Base-by-base conservation (phyloP, 2,329 filamentous ascomycete species). In the Alternaria arborescens region DNA sequence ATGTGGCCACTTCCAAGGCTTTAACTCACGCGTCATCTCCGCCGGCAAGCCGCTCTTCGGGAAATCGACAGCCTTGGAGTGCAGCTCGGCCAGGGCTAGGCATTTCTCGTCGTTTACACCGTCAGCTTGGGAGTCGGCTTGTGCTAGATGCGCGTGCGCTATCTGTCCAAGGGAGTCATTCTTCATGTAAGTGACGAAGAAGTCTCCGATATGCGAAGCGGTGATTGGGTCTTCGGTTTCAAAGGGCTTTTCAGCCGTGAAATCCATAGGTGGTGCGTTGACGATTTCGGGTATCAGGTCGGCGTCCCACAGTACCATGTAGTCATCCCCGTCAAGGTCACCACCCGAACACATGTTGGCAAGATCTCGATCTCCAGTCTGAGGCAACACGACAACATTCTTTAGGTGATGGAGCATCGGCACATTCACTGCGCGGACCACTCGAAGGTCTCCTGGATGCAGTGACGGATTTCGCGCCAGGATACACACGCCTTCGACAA, bases 281-380 rank as follows among this genome's bases (percentile, higher is more conserved):
- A 91, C 92, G 52, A 86, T 80, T 1, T 78, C 66, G 7, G 76
- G 75, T 26, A 96, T 82, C 7, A 99, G 81, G 14, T 87, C 85
- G 22, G 84, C 76, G 67, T 99, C 94, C 94, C 95, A 99, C 46
- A 97, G 90, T 5, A 98, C 88, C 56, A 98, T 89, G 75, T 93
- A 99, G 74, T 99, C 95, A 71, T 99, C 95, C 0, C 95, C 95
- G 73, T 99, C 95, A 0, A 99, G 85, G 73, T 99, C 95, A 0
- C 95, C 95, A 2, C 95, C 95, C 4, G 95, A 97, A 65, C 95
- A 93, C 94, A 98, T 98, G 71, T 91, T 93, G 1, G 94, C 88
- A 22, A 99, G 81, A 64, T 97, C 93, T 16, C 91, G 85, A 72
- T 97, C 93, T 0, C 94, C 94, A 0, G 83, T 89, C 36, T 91